These are phyloP conservation scores for Spiromastix sp. DNA, from an alignment of 2,329 filamentous ascomycete species.

Conservation along the genomic window DNA sequence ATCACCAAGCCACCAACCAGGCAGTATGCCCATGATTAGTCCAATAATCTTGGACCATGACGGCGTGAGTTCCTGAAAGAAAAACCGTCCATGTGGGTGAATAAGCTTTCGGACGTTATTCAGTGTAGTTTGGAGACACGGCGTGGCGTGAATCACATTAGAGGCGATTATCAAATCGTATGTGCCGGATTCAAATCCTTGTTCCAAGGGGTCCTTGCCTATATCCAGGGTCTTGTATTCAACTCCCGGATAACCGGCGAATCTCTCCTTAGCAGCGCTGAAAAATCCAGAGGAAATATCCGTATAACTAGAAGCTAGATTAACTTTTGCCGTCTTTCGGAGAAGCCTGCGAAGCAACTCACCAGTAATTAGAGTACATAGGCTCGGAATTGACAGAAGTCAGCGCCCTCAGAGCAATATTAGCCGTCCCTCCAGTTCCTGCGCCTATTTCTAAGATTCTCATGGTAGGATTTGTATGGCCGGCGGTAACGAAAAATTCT, in stretches of 20 bases:
- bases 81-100: not conserved
- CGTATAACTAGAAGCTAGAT: not conserved
- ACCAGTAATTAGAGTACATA: not conserved
- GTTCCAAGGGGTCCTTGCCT: not conserved
- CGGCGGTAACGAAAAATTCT: conserved; percentile 1
- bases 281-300: conserved; percentile 15
- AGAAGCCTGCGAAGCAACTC: too few relatives aligned
- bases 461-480: conserved; percentile 12
- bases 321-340: not conserved
- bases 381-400: not conserved
- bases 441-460: conserved; percentile 25
- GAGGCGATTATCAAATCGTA: conserved; percentile 7
- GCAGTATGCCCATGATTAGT: conserved; percentile 4
- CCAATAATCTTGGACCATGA: not conserved
- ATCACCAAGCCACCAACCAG: conserved; percentile 8
- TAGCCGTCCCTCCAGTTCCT: conserved; percentile 21
- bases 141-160: conserved; percentile 5
- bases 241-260: conserved; percentile 3
- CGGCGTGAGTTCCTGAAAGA: conserved; percentile 3
- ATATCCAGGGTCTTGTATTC: conserved; percentile 2
- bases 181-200: conserved; percentile 3
- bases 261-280: conserved; percentile 7
- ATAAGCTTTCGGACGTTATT: conserved; percentile 1
- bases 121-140: not conserved
- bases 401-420: not conserved